Base-by-base conservation (phyloP, 305 asterid genomes). In the Fraxinus floribunda region DNA sequence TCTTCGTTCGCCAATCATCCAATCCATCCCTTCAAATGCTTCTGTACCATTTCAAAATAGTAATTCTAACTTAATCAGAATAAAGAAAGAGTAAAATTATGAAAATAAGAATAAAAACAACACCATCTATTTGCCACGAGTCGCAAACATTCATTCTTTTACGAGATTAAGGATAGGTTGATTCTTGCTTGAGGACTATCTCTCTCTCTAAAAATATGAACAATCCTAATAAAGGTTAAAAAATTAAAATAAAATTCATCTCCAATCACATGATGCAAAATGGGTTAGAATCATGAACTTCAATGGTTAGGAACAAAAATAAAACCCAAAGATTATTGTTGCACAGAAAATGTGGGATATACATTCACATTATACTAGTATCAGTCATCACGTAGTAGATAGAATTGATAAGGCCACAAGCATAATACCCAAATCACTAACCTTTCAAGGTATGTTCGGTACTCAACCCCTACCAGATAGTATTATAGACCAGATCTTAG, bases 21-120 rank as follows among this genome's bases (percentile, higher is more conserved):
- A 80, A 29, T 82, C 86, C 80, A 85, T 46, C 82, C 89, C 66
- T 87, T 85, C 72, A 81, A 41, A 62, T 72, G 86, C 83, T 85
- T 87, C 94, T 92, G 94, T 70, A 81, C 52, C 49, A 81, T 32
- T 55, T 41, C 38, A 71, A 32, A 83, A 35, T 5, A 38, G 49
- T 7, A 35, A 34, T 60, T 34, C 38, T 39, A 39, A 76, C 2
- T 55, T 39, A 16, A 72, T 35, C 49, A 72, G 77, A 35, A 16
- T 35, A n/a, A 30, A 7, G 24, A 32, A n/a, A 15, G 10, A 15
- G 39, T 29, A 13, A 13, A 68, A 26, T 68, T 68, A 68, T 15
- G 38, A 68, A 10, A 4, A 68, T 26, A 68, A 68, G 39, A 68
- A 29, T 13, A 60, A 68, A 68, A 11, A 29, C 39, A 70, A 41